Evolutionary conservation across 2,329 filamentous ascomycete genomes (phyloP), one percentile per base, ranked within the genome.

Genomic region (Scedosporium boydii): DNA sequence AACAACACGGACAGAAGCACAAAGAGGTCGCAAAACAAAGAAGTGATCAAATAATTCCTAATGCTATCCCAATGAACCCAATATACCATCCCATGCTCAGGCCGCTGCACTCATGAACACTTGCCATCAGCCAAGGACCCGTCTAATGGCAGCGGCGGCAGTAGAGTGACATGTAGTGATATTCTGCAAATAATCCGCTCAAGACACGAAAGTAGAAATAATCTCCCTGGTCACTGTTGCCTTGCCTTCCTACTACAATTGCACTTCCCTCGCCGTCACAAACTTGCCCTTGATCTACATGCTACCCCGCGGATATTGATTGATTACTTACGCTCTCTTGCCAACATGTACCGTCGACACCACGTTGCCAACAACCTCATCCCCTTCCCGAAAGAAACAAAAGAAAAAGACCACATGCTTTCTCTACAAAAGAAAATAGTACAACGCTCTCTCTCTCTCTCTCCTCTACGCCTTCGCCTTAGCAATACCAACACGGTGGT

Each of bases 401-500:
- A 48, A 48, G 44, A 48, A 48, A 48, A 48, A 48, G 44, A 3
- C n/a, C 44, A 48, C 14, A n/a, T 10, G 44, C n/a, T 38, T 14
- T 38, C 34, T 38, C 34, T 38, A 48, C 21, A 48, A 18, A 23
- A 48, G 44, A 23, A 48, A 23, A 56, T 56, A 27, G 21, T 26
- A 56, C 53, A 56, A 56, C 53, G 21, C 53, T n/a, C 4, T 18
- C n/a, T 18, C 16, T n/a, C 4, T 18, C n/a, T 18, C 16, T 16
- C 18, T 2, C 55, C 10, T 38, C 23, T 58, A 58, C 23, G 55
- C 55, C 80, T 92, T 95, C 68, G 93, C 84, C 79, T 89, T 88
- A 71, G 93, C 95, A 70, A 99, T 85, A 72, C 91, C 93, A 66
- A 99, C 92, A 63, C 89, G 87, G 73, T 88, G 83, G 81, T 90